Base-by-base conservation (phyloP, 306 rosid genomes). In the Dalbergia cultrata region DNA sequence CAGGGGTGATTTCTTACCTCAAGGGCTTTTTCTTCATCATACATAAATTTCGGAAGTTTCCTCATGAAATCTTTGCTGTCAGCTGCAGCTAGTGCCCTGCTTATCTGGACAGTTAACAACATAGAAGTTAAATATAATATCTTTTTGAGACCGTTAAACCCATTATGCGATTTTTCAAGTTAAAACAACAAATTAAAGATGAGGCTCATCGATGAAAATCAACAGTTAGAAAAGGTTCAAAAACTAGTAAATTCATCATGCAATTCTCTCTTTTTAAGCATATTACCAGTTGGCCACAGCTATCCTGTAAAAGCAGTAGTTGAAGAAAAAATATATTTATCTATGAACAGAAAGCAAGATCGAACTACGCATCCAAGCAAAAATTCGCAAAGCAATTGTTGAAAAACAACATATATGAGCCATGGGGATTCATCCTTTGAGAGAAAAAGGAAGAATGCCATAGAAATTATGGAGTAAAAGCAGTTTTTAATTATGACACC, bases 31-130 rank as follows among this genome's bases (percentile, higher is more conserved):
- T 90, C 92, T 77, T 88, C 90, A 79, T 90, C 94, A 71, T 86
- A 88, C 62, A 90, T 85, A 72, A 90, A 88, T 79, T 90, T 90
- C 18, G 94, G 92, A 74, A 90, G 87, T 80, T 83, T 90, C 87
- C 74, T 90, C 90, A 90, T 88, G 31, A 90, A 65, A 50, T 88
- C 92, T 81, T 86, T 90, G 69, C 81, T 66, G 34, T 87, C 92
- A 44, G 89, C 77, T 83, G 73, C 92, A 58, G 90, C 88, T 12
- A 90, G 77, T 83, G 83, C 88, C 87, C 58, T 81, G 80, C 88
- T 88, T 75, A 90, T 88, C 92, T 88, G 82, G 17, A 54, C 62
- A 56, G 56, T 22, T 69, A 26, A 50, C 9, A 26, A 56, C 22
- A 84, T 34, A 22, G 9, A 63, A 80, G 79, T 22, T 63, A 71